Percentiles rank a stretch among this genome's conserved stretches.
Conservation (phyloP, 2,329 filamentous ascomycete species). For the Hypoxylon sp. region DNA sequence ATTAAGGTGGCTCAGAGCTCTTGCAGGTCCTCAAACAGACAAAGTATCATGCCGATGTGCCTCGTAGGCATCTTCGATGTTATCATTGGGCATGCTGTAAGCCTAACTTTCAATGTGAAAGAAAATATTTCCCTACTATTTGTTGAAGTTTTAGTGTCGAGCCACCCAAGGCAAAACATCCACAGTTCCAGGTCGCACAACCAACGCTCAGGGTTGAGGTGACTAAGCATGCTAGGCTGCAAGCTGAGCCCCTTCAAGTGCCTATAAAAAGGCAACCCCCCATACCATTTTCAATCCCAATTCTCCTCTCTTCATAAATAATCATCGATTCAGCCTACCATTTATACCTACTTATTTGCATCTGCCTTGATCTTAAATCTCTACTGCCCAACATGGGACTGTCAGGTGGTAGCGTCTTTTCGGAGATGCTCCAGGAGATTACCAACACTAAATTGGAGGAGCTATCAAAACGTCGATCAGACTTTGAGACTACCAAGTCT, state of each 20-base stretch:
- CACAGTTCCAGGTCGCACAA: not conserved
- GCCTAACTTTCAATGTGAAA: no score
- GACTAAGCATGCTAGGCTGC: not conserved
- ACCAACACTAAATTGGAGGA: constrained; percentile 62
- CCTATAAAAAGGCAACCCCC: constrained; percentile 8
- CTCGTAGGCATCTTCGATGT: no score
- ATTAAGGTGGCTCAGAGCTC: no score
- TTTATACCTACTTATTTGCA: not conserved
- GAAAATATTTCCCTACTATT: not conserved
- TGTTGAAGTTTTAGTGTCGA: not conserved
- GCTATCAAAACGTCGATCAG: constrained; percentile 58
- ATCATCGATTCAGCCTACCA: not conserved
- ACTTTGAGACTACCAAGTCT: constrained; percentile 57
- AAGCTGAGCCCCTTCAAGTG: not conserved
- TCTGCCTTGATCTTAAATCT: not conserved
- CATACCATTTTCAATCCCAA: not conserved
- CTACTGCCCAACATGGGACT: constrained; percentile 40
- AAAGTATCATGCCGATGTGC: no score
- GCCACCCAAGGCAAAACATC: not conserved
- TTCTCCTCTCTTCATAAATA: not conserved
- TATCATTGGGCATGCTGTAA: no score
- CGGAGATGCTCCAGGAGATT: constrained; percentile 60
- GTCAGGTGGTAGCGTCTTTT: constrained; percentile 57
- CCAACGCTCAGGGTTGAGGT: not conserved
- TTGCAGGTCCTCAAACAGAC: no score